Evolutionary conservation across 306 rosid genomes (phyloP).

Genomic region (Quercus parvula): DNA sequence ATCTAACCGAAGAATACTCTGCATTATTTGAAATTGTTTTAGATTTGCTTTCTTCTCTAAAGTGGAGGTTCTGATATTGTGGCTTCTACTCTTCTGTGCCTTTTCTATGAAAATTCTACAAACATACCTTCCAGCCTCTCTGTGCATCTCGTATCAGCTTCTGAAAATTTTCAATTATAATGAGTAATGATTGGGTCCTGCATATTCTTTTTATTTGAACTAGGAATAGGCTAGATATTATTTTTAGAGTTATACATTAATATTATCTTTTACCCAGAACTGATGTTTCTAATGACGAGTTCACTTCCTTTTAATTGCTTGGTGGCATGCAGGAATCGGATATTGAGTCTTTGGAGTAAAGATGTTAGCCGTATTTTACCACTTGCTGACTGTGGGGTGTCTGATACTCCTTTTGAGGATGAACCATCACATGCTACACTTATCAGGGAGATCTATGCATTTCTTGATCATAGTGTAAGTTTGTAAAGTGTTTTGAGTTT

Average conservation of each 20-base stretch:
- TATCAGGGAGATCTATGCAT: constrained; percentile 80
- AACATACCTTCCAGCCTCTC: not conserved
- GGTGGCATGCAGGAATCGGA: constrained; percentile 74
- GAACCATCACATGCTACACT: constrained; percentile 63
- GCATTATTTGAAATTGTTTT: constrained; percentile 13
- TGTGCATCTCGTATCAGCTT: constrained; percentile 17
- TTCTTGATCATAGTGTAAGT: constrained; percentile 93
- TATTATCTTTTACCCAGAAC: constrained; percentile 1
- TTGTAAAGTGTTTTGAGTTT: constrained; percentile 22
- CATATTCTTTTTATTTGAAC: not conserved
- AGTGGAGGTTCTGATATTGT: not conserved
- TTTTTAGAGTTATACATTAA: not conserved
- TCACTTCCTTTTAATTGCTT: constrained; percentile 11
- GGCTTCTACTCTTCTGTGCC: not conserved
- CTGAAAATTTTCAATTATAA: not conserved
- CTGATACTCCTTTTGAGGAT: constrained; percentile 42
- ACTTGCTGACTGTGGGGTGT: constrained; percentile 85
- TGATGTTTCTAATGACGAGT: constrained; percentile 1
- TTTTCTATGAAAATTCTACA: not conserved
- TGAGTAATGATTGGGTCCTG: not conserved
- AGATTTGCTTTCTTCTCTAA: not conserved
- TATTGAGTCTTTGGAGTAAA: constrained; percentile 82
- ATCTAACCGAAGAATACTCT: not conserved
- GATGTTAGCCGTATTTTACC: constrained; percentile 90
- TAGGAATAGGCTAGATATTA: not conserved